These are phyloP conservation scores for Dysphania ambrosioides DNA, from an alignment of 148 eudicot species.

Conservation along the genomic window DNA sequence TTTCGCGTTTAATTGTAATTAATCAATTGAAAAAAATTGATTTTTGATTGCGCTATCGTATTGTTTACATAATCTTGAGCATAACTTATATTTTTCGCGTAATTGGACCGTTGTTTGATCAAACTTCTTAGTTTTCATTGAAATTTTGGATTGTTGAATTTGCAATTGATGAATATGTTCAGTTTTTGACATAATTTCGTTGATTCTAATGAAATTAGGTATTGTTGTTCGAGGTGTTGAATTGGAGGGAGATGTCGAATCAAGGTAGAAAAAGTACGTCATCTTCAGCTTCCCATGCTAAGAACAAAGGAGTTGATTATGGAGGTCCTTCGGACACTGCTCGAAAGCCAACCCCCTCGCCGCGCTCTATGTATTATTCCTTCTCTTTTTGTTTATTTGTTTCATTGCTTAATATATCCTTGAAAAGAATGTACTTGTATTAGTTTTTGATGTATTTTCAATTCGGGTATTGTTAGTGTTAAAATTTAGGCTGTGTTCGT, in stretches of 20 bases:
- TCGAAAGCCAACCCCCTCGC: slow-evolving; percentile 38
- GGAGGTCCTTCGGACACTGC: slow-evolving; percentile 30
- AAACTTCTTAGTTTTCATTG: no score
- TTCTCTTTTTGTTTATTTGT: neutral
- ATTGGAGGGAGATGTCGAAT: slow-evolving; percentile 32
- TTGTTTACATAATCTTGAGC: no score
- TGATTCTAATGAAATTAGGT: neutral
- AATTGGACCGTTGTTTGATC: no score
- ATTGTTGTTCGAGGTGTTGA: slow-evolving; percentile 9
- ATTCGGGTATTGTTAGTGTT: neutral
- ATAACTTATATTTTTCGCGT: no score
- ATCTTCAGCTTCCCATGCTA: slow-evolving; percentile 32
- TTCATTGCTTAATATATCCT: neutral
- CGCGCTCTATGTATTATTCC: slow-evolving; percentile 57
- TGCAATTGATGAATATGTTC: slow-evolving; percentile 1
- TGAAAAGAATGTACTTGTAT: neutral
- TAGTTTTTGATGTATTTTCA: neutral
- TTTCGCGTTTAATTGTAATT: neutral
- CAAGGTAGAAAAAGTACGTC: slow-evolving; percentile 45
- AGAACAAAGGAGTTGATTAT: slow-evolving; percentile 40
- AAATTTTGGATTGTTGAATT: neutral
- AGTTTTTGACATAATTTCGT: neutral
- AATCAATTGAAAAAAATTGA: no score
- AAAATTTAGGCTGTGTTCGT: no score
- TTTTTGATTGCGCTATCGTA: neutral